These are phyloP conservation scores for Candida maris DNA, from an alignment of 805 yeast species.

Conservation along the genomic window DNA sequence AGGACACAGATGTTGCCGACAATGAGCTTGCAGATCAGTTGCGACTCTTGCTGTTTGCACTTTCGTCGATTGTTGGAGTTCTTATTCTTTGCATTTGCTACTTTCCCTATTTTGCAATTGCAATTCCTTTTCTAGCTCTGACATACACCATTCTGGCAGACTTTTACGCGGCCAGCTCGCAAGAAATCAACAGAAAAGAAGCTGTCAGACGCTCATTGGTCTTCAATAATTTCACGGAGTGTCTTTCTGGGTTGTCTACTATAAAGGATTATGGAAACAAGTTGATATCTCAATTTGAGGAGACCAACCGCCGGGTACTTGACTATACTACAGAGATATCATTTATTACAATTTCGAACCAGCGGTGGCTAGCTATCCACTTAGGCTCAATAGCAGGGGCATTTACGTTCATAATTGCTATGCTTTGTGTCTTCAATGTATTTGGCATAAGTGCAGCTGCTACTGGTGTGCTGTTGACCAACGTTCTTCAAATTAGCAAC, in stretches of 20 bases:
- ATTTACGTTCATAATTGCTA: constrained; percentile 40
- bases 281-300: constrained; percentile 27
- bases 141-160: constrained; percentile 37
- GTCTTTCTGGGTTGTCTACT: constrained; percentile 45
- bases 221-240: constrained; percentile 47
- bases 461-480: constrained; percentile 44
- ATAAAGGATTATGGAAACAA: constrained; percentile 39
- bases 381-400: constrained; percentile 40
- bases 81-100: constrained; percentile 42
- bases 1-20: constrained; percentile 80
- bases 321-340: constrained; percentile 46
- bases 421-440: constrained; percentile 43
- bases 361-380: constrained; percentile 47
- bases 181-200: constrained; percentile 48
- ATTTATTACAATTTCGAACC: constrained; percentile 40
- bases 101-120: constrained; percentile 52
- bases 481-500: constrained; percentile 45
- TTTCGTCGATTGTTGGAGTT: constrained; percentile 33
- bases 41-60: constrained; percentile 53
- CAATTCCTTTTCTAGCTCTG: constrained; percentile 48
- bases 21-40: constrained; percentile 72
- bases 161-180: constrained; percentile 45
- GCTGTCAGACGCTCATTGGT: constrained; percentile 46
- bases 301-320: constrained; percentile 36
- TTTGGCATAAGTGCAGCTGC: constrained; percentile 43